These are phyloP conservation scores for Penicillium diatomitis DNA, from an alignment of 495 filamentous ascomycete genomes.

Conservation along the genomic window DNA sequence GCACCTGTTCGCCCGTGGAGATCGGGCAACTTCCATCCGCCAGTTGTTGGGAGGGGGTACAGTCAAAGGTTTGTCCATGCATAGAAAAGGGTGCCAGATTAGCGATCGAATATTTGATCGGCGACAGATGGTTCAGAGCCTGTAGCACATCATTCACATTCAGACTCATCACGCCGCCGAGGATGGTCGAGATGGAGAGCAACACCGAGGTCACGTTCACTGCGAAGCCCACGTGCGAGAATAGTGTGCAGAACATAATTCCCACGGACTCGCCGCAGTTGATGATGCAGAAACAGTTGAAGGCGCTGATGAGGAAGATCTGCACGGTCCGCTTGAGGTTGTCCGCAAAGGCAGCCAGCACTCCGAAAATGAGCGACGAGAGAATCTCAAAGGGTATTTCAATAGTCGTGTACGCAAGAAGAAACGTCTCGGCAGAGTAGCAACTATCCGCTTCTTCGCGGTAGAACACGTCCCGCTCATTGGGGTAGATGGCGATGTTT, in stretches of 20 bases:
- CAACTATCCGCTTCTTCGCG: conserved; percentile 59
- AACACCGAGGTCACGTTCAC: conserved; percentile 58
- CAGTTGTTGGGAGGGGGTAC: conserved; percentile 44
- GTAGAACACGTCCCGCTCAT: conserved; percentile 61
- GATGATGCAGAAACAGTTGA: conserved; percentile 64
- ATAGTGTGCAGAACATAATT: conserved; percentile 70
- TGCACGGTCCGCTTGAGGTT: conserved; percentile 50
- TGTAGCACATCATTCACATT: conserved; percentile 56
- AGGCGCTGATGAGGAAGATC: conserved; percentile 57
- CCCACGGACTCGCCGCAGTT: conserved; percentile 66
- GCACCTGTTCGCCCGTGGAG: conserved; percentile 50
- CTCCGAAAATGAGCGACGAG: conserved; percentile 52
- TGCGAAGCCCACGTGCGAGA: conserved; percentile 64
- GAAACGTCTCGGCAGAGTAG: conserved; percentile 59
- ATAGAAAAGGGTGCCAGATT: conserved; percentile 54
- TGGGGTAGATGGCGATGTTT: conserved; percentile 63
- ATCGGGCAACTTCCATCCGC: conserved; percentile 51
- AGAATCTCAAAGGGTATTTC: conserved; percentile 63
- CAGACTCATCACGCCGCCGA: conserved; percentile 60
- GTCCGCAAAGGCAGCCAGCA: conserved; percentile 48
- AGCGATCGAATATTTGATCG: conserved; percentile 56
- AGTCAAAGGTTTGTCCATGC: conserved; percentile 47
- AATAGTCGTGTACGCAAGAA: conserved; percentile 54
- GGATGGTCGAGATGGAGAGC: conserved; percentile 54
- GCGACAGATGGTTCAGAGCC: conserved; percentile 59